Conservation (phyloP, 257 asterid species). For the Cruciata laevipes region DNA sequence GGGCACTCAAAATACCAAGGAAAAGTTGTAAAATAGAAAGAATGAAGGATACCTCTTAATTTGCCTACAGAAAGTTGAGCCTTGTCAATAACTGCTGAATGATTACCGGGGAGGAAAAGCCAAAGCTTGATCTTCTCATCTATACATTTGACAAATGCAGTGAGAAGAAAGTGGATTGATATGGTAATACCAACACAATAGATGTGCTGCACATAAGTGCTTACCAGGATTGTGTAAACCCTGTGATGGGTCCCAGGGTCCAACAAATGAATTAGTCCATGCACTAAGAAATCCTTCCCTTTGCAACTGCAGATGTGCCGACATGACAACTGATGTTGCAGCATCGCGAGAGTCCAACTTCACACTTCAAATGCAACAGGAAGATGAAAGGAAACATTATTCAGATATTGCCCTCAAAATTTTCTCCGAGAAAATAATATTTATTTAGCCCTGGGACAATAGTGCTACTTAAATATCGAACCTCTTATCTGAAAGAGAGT, state of each 20-base stretch:
- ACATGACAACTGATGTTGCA: constrained; percentile 63
- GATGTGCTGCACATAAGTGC: constrained; percentile 18
- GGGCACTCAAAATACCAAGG: not conserved
- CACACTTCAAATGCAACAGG: constrained; percentile 38
- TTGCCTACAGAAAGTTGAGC: constrained; percentile 71
- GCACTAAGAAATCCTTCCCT: constrained; percentile 88
- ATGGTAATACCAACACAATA: constrained; percentile 7
- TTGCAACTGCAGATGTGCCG: constrained; percentile 85
- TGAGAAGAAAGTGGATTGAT: constrained; percentile 18
- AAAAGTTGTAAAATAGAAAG: not conserved
- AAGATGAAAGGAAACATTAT: not conserved
- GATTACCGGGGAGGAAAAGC: constrained; percentile 92
- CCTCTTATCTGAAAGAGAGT: constrained; percentile 68
- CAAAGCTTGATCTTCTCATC: constrained; percentile 99
- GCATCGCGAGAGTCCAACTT: constrained; percentile 70
- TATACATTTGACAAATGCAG: constrained; percentile 28
- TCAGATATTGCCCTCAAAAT: constrained; percentile 7
- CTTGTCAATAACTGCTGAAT: constrained; percentile 68
- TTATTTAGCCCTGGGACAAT: not conserved
- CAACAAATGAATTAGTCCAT: constrained; percentile 97
- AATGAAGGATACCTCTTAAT: constrained; percentile 56
- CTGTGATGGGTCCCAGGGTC: constrained; percentile 99
- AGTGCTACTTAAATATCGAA: constrained; percentile 23
- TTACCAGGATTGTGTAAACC: constrained; percentile 97
- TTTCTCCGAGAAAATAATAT: not conserved